These are phyloP conservation scores for Rhynchospora pubera DNA, from an alignment of 176 grass and related monocot species.

Conservation along the genomic window DNA sequence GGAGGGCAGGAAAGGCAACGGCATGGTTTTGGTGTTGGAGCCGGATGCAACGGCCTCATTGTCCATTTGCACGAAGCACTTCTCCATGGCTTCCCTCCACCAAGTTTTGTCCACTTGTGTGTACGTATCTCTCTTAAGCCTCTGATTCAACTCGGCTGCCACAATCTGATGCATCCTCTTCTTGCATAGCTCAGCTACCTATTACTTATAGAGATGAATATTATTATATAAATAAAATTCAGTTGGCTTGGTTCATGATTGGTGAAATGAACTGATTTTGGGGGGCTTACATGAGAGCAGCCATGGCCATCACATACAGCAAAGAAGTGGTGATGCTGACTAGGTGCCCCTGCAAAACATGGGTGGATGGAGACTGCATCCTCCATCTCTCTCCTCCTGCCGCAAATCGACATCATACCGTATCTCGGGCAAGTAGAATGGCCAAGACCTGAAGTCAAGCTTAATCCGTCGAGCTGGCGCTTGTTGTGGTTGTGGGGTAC, in stretches of 20 bases:
- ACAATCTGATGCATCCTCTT: slow-evolving; percentile 83
- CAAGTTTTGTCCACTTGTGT: no score
- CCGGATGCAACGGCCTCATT: slow-evolving; percentile 36
- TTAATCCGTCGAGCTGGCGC: slow-evolving; percentile 20
- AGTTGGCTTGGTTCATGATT: not conserved
- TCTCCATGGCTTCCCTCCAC: slow-evolving; percentile 58
- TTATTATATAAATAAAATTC: not conserved
- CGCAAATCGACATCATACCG: slow-evolving; percentile 62
- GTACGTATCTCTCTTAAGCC: no score
- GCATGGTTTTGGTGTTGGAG: not conserved
- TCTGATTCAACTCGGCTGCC: slow-evolving; percentile 33
- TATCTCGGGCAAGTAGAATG: not conserved
- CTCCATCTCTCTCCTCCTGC: slow-evolving; percentile 84
- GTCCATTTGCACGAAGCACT: slow-evolving; percentile 83
- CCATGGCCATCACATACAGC: slow-evolving; percentile 88
- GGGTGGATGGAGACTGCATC: slow-evolving; percentile 43
- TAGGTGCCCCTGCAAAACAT: slow-evolving; percentile 30
- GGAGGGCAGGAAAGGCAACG: slow-evolving; percentile 17
- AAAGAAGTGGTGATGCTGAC: slow-evolving; percentile 47
- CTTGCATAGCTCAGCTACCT: slow-evolving; percentile 65
- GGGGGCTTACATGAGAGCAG: slow-evolving; percentile 60
- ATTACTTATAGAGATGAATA: no score
- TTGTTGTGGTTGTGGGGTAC: not conserved
- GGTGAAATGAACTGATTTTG: not conserved
- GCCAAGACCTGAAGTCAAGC: not conserved